Evolutionary conservation across 805 yeast species (phyloP).

Genomic region (Debaryomyces maramus): DNA sequence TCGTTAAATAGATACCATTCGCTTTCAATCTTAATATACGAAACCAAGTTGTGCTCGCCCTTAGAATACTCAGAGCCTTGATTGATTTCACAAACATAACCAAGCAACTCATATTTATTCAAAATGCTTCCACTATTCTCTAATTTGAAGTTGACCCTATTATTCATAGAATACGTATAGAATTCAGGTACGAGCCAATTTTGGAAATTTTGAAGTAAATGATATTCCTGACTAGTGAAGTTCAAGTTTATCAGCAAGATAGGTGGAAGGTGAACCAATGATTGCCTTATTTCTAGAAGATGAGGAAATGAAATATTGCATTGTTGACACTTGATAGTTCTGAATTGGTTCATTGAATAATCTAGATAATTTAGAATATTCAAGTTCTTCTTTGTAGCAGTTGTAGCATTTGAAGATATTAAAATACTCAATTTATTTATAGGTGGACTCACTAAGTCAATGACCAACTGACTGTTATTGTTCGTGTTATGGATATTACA

Average conservation of each 20-base stretch:
- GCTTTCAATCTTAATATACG: slow-evolving; percentile 51
- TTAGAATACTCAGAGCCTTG: slow-evolving; percentile 38
- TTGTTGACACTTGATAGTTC: slow-evolving; percentile 48
- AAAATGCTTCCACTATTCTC: slow-evolving; percentile 23
- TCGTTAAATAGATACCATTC: slow-evolving; percentile 89
- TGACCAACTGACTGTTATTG: slow-evolving; percentile 34
- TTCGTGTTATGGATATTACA: slow-evolving; percentile 40
- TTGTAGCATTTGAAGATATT: slow-evolving; percentile 9
- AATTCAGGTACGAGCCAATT: slow-evolving; percentile 62
- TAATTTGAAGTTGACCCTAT: slow-evolving; percentile 38
- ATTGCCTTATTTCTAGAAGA: slow-evolving; percentile 51
- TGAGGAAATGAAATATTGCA: slow-evolving; percentile 39
- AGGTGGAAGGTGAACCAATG: slow-evolving; percentile 60
- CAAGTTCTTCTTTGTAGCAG: slow-evolving; percentile 24
- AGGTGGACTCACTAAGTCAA: slow-evolving; percentile 47
- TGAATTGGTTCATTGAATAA: slow-evolving; percentile 53
- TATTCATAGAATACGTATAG: slow-evolving; percentile 32
- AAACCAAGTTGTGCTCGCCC: slow-evolving; percentile 59
- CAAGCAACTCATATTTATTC: slow-evolving; percentile 61
- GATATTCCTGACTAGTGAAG: slow-evolving; percentile 55
- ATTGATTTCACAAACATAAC: slow-evolving; percentile 67
- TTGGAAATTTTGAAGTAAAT: slow-evolving; percentile 45
- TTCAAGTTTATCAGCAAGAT: slow-evolving; percentile 62
- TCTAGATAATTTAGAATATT: slow-evolving; percentile 58
- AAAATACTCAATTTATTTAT: slow-evolving; percentile 10